Base-by-base conservation (phyloP, 2,329 filamentous ascomycete genomes). In the Lecanosticta acicola region DNA sequence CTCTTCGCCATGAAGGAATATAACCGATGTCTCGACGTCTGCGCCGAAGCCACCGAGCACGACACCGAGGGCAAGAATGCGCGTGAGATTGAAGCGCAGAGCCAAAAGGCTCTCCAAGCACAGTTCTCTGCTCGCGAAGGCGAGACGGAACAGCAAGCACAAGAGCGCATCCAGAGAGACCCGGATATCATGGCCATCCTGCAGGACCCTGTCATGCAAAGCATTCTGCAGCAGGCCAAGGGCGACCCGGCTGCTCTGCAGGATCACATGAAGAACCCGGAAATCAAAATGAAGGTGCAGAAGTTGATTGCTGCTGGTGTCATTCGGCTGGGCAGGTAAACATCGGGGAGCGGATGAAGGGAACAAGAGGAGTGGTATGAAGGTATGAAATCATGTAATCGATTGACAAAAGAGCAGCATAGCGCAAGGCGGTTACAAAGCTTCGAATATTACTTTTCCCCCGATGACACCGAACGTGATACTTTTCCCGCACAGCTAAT, bases 1-100 rank as follows among this genome's bases (percentile, higher is more conserved):
- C 87, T 91, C 68, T 89, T 93, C 58, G 89, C 89, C 60, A 98
- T 98, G 93, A 87, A 93, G 68, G 91, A 98, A 70, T 97, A 95
- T 76, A 95, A 84, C 68, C 91, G 90, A 68, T 94, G 87, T 64
- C 75, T 97, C 48, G 93, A 98, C 64, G 85, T 84, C 5, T 95
- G 90, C 72, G 80, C 80, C 32, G 87, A 89, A 65, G 93, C 94
- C 1, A 74, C 77, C 7, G 77, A 81, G 58, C 79, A 94, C 49
- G 93, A 98, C 67, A 77, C 76, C 48, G 80, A 81, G 57, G 83
- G 85, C 49, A 88, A 87, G 65, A 93, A 96, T 65, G 76, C 84
- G 0, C 81, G 88, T 33, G 93, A 98, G 73, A 95, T 98, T 60
- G 88, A 96, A 63, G 80, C 87, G 66, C 88, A 95, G 71, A 86